phyloP scores from a whole-genome alignment of 2,329 filamentous ascomycete species.

The Diaporthe sp. region DNA sequence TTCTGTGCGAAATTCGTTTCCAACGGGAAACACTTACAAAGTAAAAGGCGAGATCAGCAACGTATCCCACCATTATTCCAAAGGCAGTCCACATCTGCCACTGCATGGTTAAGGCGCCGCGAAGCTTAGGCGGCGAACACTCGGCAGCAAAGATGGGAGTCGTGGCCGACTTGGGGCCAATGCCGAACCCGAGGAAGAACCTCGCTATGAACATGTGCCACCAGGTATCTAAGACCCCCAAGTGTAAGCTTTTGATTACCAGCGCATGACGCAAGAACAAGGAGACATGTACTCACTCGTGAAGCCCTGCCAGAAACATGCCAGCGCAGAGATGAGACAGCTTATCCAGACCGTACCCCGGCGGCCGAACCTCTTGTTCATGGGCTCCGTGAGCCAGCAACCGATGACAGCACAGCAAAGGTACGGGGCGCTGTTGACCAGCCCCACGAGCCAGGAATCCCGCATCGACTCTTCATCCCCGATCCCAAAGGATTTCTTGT shows the following conservation, averaged over 20 bases:
- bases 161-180: constrained; percentile 79
- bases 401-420: constrained; percentile 78
- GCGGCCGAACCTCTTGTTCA: constrained; percentile 79
- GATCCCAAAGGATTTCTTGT: constrained; percentile 73
- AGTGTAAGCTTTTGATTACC: not conserved
- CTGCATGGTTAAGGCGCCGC: constrained; percentile 79
- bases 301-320: constrained; percentile 66
- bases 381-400: constrained; percentile 81
- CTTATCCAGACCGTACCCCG: constrained; percentile 80
- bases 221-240: constrained; percentile 60
- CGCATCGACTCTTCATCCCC: constrained; percentile 61
- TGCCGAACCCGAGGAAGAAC: constrained; percentile 78
- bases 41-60: constrained; percentile 73
- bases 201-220: constrained; percentile 80
- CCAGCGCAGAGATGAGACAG: constrained; percentile 68
- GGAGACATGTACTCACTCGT: constrained; percentile 46
- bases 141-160: constrained; percentile 79
- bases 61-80: constrained; percentile 71
- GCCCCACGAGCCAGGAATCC: constrained; percentile 66
- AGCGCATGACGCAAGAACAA: not conserved
- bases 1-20: too few relatives aligned
- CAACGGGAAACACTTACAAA: constrained; percentile 50
- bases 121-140: constrained; percentile 73
- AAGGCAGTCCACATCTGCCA: constrained; percentile 62
- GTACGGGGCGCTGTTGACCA: constrained; percentile 73